Percentiles rank a stretch among this genome's conserved stretches.
These are phyloP conservation scores for Suillus brevipes DNA, from an alignment of 768 basidiomycete genomes.

Conservation along the genomic window DNA sequence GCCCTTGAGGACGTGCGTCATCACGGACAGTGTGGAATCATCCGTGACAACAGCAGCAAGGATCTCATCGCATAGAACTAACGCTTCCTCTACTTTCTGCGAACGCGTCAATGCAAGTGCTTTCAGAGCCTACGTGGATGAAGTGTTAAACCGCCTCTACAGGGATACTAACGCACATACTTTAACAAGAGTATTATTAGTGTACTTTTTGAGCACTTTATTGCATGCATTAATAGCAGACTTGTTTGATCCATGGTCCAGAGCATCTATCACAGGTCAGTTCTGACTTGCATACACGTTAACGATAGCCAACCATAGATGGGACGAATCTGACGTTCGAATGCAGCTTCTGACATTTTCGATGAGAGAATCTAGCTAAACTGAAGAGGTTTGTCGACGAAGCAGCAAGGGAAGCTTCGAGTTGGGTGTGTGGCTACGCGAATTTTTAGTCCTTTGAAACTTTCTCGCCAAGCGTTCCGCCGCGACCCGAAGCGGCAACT, in stretches of 20 bases:
- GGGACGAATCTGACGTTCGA: slow-evolving; percentile 82
- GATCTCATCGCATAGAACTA: slow-evolving; percentile 77
- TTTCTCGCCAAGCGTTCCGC: slow-evolving; percentile 29
- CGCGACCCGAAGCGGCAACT: slow-evolving; percentile 23
- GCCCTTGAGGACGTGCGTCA: slow-evolving; percentile 82
- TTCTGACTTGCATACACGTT: not conserved
- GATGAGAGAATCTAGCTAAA: slow-evolving; percentile 8
- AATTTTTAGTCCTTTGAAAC: slow-evolving; percentile 23
- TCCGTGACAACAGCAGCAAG: slow-evolving; percentile 70
- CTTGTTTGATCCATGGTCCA: slow-evolving; percentile 86
- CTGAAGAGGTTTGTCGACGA: slow-evolving; percentile 8
- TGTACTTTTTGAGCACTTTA: slow-evolving; percentile 85
- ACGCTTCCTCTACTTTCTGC: slow-evolving; percentile 84
- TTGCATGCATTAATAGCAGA: slow-evolving; percentile 83
- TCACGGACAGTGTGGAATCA: slow-evolving; percentile 71
- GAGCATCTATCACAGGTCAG: slow-evolving; percentile 56
- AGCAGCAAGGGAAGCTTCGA: slow-evolving; percentile 8
- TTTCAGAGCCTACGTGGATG: slow-evolving; percentile 67
- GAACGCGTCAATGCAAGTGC: slow-evolving; percentile 80
- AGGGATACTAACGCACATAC: slow-evolving; percentile 32
- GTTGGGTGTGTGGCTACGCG: slow-evolving; percentile 13
- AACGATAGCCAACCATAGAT: slow-evolving; percentile 65
- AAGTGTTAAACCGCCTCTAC: slow-evolving; percentile 12
- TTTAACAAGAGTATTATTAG: slow-evolving; percentile 71
- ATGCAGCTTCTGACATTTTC: slow-evolving; percentile 53